Evolutionary conservation across 1,284 basidiomycete genomes (phyloP).

Genomic region (Takashimella tepidaria): DNA sequence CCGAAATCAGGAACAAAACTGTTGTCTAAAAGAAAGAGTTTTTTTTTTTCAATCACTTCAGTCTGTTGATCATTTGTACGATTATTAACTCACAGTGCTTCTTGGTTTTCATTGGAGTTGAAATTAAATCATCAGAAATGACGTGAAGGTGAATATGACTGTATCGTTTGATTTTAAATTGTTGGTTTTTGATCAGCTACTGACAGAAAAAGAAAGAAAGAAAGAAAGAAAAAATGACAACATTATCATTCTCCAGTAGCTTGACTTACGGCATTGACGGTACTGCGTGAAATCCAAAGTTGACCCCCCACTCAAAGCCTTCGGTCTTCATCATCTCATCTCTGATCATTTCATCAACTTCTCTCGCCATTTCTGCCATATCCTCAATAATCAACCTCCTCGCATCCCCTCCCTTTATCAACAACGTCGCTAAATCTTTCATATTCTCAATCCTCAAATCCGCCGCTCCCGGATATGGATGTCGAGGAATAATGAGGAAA

Average conservation of each 20-base stretch:
- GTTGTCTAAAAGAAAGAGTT: conserved; percentile 44
- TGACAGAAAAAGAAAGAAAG: not conserved
- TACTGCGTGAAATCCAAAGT: conserved; percentile 79
- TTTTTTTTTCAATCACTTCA: no score
- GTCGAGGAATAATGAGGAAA: conserved; percentile 68
- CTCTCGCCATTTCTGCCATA: conserved; percentile 57
- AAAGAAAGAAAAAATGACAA: conserved; percentile 36
- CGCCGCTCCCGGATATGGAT: conserved; percentile 37
- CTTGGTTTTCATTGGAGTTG: conserved; percentile 74
- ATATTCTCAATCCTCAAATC: conserved; percentile 48
- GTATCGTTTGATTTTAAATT: not conserved
- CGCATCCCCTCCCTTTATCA: conserved; percentile 42
- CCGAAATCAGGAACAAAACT: conserved; percentile 75
- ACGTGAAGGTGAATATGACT: conserved; percentile 86
- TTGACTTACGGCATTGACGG: conserved; percentile 55
- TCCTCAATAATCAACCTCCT: conserved; percentile 56
- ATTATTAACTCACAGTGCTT: conserved; percentile 95
- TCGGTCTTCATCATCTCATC: conserved; percentile 74
- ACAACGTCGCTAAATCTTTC: conserved; percentile 58
- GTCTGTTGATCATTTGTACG: no score
- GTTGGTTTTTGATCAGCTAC: not conserved
- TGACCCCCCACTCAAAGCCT: conserved; percentile 74
- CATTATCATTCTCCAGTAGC: not conserved
- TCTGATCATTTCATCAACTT: conserved; percentile 59
- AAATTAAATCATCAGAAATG: conserved; percentile 74